Conservation (phyloP, 2,329 filamentous ascomycete genomes). For the Fusarium guadeloupense region DNA sequence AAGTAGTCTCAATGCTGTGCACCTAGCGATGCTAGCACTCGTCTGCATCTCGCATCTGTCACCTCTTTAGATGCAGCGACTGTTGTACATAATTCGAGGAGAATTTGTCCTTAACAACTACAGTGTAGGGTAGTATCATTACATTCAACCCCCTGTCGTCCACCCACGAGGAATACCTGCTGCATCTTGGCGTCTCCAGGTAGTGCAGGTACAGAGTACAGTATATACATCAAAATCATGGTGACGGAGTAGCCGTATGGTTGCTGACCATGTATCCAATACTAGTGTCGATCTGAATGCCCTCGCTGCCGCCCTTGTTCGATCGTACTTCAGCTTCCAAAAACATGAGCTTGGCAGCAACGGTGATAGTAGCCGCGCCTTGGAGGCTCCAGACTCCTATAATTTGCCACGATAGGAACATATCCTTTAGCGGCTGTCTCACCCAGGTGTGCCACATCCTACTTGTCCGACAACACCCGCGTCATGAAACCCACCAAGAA, state of each 20-base stretch:
- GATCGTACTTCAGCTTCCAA: neutral
- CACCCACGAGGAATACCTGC: neutral
- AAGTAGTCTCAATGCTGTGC: slow-evolving; percentile 7
- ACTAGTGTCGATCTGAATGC: neutral
- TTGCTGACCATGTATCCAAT: neutral
- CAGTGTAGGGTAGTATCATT: slow-evolving; percentile 17
- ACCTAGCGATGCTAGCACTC: neutral
- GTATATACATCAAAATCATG: slow-evolving; percentile 2
- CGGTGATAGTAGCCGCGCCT: slow-evolving; percentile 12
- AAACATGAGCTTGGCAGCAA: slow-evolving; percentile 8
- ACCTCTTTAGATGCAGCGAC: slow-evolving; percentile 28
- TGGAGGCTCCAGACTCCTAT: slow-evolving; percentile 30
- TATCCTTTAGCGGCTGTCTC: slow-evolving; percentile 29
- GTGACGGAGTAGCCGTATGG: neutral
- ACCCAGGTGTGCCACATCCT: slow-evolving; percentile 36
- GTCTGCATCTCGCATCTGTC: slow-evolving; percentile 31
- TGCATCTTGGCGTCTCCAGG: neutral
- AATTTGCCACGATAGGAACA: slow-evolving; percentile 28
- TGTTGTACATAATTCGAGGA: slow-evolving; percentile 17
- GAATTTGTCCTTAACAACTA: slow-evolving; percentile 20
- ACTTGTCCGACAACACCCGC: slow-evolving; percentile 33
- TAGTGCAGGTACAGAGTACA: no score
- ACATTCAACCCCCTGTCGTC: neutral
- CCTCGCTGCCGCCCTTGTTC: neutral
- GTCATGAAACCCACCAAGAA: slow-evolving; percentile 34